Evolutionary conservation across 805 yeast genomes (phyloP).

Genomic region (Cyberlindnera euphorbiiphila): DNA sequence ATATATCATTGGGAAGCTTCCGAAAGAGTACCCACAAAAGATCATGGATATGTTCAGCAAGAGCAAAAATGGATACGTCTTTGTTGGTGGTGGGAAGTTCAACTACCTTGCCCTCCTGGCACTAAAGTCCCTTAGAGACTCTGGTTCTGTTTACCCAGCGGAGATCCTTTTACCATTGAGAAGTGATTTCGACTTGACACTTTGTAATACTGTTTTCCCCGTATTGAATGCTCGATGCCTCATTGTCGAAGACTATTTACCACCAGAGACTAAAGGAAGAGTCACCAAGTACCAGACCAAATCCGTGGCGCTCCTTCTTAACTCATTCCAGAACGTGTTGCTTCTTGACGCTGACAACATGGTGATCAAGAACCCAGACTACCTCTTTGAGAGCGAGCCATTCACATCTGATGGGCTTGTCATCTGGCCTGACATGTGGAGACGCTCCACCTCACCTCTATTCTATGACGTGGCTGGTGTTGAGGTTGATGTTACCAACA

Average conservation of each 20-base stretch:
- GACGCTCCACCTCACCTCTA: constrained; percentile 56
- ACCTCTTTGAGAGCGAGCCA: constrained; percentile 40
- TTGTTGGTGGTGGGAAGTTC: constrained; percentile 67
- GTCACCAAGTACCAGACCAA: constrained; percentile 59
- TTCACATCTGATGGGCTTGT: constrained; percentile 42
- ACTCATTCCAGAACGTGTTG: constrained; percentile 68
- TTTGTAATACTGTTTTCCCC: constrained; percentile 62
- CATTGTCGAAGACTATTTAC: constrained; percentile 46
- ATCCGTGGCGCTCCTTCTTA: constrained; percentile 64
- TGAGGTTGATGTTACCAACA: constrained; percentile 32
- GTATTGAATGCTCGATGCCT: constrained; percentile 56
- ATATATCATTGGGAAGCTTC: constrained; percentile 29
- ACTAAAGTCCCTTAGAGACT: constrained; percentile 48
- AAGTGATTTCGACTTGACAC: constrained; percentile 61
- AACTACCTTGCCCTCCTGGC: constrained; percentile 55
- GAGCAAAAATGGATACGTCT: constrained; percentile 50
- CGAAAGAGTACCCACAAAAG: constrained; percentile 17
- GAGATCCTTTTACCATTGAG: constrained; percentile 70
- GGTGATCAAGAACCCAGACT: constrained; percentile 54
- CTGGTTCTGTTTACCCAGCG: constrained; percentile 65
- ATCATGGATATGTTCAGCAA: constrained; percentile 2
- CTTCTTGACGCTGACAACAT: constrained; percentile 73
- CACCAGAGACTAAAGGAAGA: constrained; percentile 37
- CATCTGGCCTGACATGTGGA: constrained; percentile 67
- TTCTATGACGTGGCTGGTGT: constrained; percentile 49